Percentiles rank a stretch among this genome's conserved stretches.
Evolutionary conservation across 176 grass and related monocot species (phyloP).

Genomic region (Rhynchospora tenuis): DNA sequence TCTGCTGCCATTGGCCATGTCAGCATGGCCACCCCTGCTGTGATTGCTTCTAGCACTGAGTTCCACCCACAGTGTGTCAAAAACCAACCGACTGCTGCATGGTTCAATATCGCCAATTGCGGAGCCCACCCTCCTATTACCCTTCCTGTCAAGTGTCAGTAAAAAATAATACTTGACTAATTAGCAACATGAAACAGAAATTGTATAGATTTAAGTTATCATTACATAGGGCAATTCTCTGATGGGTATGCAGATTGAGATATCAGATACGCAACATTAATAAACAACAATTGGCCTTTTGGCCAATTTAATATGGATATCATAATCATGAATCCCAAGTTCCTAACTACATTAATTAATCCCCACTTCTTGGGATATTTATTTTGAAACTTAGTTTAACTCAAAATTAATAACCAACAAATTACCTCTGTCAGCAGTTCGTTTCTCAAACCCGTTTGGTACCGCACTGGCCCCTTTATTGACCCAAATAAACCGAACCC

Average conservation of each 20-base stretch:
- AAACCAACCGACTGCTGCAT: slow-evolving; percentile 58
- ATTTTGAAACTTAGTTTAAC: not conserved
- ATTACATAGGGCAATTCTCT: not conserved
- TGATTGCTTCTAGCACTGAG: slow-evolving; percentile 48
- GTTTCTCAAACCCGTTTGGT: slow-evolving; percentile 50
- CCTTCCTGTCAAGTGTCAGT: slow-evolving; percentile 8
- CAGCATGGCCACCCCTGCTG: slow-evolving; percentile 62
- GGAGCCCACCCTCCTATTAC: slow-evolving; percentile 61
- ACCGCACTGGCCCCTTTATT: slow-evolving; percentile 15
- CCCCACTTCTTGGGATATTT: not conserved
- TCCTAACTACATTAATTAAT: not conserved
- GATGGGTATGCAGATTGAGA: not conserved
- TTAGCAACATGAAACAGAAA: not conserved
- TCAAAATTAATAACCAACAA: not conserved
- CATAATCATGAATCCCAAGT: not conserved
- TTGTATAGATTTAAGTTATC: not conserved
- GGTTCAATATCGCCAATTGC: slow-evolving; percentile 55
- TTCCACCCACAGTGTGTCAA: slow-evolving; percentile 68
- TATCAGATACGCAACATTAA: too few relatives aligned
- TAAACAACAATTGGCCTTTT: not conserved
- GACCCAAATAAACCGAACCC: slow-evolving; percentile 57
- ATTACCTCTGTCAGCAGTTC: slow-evolving; percentile 18
- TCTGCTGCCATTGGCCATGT: slow-evolving; percentile 65
- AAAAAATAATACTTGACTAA: not conserved
- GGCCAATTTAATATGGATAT: not conserved